These are phyloP conservation scores for Talaromyces islandicus DNA, from an alignment of 2,329 filamentous ascomycete species.

Conservation along the genomic window DNA sequence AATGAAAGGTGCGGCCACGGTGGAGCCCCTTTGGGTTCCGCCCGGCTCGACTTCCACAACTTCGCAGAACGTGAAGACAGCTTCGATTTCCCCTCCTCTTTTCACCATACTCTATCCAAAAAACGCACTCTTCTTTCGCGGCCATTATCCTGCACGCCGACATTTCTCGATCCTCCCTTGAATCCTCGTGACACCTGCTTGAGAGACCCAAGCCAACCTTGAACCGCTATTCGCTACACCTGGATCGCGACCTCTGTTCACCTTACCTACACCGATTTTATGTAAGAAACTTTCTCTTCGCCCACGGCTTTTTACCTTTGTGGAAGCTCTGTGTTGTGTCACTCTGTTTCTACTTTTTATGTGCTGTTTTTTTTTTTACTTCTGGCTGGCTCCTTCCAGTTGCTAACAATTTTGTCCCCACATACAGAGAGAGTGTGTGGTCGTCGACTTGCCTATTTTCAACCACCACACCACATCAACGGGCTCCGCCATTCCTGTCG, in stretches of 20 bases:
- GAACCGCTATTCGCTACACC: background rate
- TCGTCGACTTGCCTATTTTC: background rate
- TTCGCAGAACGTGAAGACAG: background rate
- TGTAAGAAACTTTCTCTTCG: background rate
- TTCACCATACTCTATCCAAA: background rate
- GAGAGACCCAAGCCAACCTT: background rate
- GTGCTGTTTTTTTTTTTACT: background rate
- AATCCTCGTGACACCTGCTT: background rate
- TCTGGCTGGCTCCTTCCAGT: background rate
- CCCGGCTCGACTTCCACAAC: background rate
- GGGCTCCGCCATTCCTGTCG: background rate
- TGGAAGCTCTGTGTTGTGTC: background rate
- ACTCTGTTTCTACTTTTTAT: background rate
- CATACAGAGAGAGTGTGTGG: background rate
- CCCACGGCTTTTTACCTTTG: background rate
- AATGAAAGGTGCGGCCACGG: background rate
- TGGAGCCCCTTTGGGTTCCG: background rate
- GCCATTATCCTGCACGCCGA: background rate
- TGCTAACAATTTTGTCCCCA: background rate
- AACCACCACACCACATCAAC: constrained; percentile 6
- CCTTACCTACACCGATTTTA: background rate
- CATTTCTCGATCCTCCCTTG: background rate
- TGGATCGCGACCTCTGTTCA: background rate
- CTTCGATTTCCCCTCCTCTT: background rate
- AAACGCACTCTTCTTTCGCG: background rate